These are phyloP conservation scores for Plasmodium inui DNA, from an alignment of 169 alveolate species.

Conservation along the genomic window DNA sequence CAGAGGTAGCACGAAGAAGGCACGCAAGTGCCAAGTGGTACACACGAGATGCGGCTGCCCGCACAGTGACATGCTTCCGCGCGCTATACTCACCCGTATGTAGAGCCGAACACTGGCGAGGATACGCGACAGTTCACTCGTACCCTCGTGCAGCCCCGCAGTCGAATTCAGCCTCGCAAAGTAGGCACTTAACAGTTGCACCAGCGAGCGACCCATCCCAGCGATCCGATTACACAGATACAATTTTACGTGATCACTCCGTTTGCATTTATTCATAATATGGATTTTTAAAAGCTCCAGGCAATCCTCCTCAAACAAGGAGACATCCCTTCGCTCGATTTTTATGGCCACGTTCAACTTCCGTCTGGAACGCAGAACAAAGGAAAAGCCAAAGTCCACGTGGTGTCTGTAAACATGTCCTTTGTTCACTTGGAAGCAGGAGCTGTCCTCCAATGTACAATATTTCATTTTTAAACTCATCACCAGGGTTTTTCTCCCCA, in stretches of 20 bases:
- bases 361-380: slow-evolving; percentile 2
- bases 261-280: slow-evolving; percentile 35
- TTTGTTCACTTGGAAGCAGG: slow-evolving; percentile 21
- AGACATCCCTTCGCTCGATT: slow-evolving; percentile 16
- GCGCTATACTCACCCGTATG: neutral
- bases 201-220: neutral
- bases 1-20: neutral
- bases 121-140: slow-evolving; percentile 26
- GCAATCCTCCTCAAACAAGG: slow-evolving; percentile 1
- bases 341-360: slow-evolving; percentile 23
- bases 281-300: slow-evolving; percentile 24
- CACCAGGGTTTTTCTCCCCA: neutral
- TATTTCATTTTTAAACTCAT: neutral
- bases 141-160: slow-evolving; percentile 5
- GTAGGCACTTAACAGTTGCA: neutral
- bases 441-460: neutral
- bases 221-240: slow-evolving; percentile 10
- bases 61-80: neutral
- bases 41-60: neutral
- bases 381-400: slow-evolving; percentile 25
- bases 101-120: slow-evolving; percentile 32
- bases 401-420: slow-evolving; percentile 21
- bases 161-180: slow-evolving; percentile 10
- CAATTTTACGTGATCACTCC: slow-evolving; percentile 1
- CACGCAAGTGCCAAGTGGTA: too few relatives aligned